These are phyloP conservation scores for Cokeromyces recurvatus DNA, from an alignment of 371 early-diverging fungal species.

Conservation along the genomic window DNA sequence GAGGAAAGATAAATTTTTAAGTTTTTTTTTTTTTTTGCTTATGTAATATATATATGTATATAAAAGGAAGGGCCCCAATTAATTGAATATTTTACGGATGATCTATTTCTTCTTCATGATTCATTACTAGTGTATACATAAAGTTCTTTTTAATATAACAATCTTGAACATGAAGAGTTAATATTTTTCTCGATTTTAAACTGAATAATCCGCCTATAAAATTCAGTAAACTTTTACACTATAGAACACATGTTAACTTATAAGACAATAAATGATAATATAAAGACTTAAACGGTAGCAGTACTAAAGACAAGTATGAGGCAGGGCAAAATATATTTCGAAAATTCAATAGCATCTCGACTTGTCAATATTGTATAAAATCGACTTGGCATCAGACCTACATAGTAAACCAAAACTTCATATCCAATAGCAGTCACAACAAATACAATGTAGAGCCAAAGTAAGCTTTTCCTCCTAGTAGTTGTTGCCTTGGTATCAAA, in stretches of 20 bases:
- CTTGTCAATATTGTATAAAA: slow-evolving; percentile 69
- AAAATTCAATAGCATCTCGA: slow-evolving; percentile 57
- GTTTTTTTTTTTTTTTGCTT: too few species aligned
- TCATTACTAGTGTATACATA: slow-evolving; percentile 56
- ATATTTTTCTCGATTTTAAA: slow-evolving; percentile 47
- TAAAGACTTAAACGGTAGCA: slow-evolving; percentile 30
- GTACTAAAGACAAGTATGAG: slow-evolving; percentile 52
- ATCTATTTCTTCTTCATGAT: slow-evolving; percentile 54
- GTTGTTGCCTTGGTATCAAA: slow-evolving; percentile 13
- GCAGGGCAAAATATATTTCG: slow-evolving; percentile 43
- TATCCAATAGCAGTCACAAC: slow-evolving; percentile 37
- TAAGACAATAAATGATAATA: neutral
- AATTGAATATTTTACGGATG: slow-evolving; percentile 54
- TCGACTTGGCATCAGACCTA: slow-evolving; percentile 65
- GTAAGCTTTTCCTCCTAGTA: slow-evolving; percentile 11
- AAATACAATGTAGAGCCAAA: slow-evolving; percentile 48
- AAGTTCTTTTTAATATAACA: slow-evolving; percentile 57
- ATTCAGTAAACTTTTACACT: slow-evolving; percentile 55
- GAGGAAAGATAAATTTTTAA: too few species aligned
- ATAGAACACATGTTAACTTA: slow-evolving; percentile 2
- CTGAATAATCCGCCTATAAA: slow-evolving; percentile 56
- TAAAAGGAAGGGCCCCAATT: too few species aligned
- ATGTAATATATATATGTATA: neutral
- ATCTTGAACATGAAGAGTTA: slow-evolving; percentile 59
- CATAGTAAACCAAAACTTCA: slow-evolving; percentile 66